Evolutionary conservation across 2,329 filamentous ascomycete species (phyloP), one percentile per base, ranked within the genome.

Genomic region (Endocalyx cinctus): DNA sequence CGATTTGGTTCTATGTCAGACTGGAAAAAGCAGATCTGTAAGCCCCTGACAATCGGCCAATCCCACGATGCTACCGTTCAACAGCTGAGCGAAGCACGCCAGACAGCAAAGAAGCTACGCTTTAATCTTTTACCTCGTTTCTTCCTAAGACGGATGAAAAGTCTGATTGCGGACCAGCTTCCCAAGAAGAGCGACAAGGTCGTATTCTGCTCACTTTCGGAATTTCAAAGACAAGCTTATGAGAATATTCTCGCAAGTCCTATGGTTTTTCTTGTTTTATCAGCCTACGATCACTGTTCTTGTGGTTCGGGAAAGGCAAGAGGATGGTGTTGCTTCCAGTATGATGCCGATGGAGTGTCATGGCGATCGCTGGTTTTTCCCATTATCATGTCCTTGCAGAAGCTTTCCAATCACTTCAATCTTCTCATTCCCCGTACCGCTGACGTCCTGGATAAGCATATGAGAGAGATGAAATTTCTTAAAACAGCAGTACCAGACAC

Each of bases 181-280:
- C 92, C 92, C 0, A 94, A 88, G 62, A 98, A 98, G 69, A 89
- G 78, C 20, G 92, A 98, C 56, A 79, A 83, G 34, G 89, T 97
- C 1, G 87, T 97, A 5, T 98, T 98, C 54, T 98, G 92, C 48
- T 88, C 88, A 2, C 70, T 98, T 14, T 95, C 89, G 0, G 75
- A 83, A 5, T 74, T 81, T 0, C 92, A 98, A 58, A 74, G 76
- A 10, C 74, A 82, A 19, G 90, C 89, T 1, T 98, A 98, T 55
- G 75, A 87, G 47, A 84, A 81, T 23, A 84, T 92, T 34, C 64
- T 95, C n/a, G 72, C 78, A 11, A 84, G 84, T 39, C 75, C 82
- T 3, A 72, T 84, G 6, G 74, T 92, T 3, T 64, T 77, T 2
- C 70, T 77, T 28, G 81, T 98, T 44, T 82, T 80, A 29, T 66